These are phyloP conservation scores for Trypanosomatidae sp. DNA, from an alignment of 208 protist genomes.

Conservation along the genomic window DNA sequence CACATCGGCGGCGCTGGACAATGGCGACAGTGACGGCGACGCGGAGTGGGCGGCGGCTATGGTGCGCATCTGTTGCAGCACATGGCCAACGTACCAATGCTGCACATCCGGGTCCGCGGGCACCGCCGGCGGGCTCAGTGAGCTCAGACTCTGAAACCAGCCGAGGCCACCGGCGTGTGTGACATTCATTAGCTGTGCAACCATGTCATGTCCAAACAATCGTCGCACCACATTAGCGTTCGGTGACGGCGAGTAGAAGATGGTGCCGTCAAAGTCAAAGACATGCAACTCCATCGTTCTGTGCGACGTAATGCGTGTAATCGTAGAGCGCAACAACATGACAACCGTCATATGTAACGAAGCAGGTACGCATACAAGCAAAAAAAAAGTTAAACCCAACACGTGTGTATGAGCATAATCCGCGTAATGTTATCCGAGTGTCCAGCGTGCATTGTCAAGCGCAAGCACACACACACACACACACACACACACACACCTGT, in stretches of 20 bases:
- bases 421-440: no score
- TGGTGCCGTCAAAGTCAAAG: conserved; percentile 81
- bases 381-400: no score
- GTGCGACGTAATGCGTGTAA: no score
- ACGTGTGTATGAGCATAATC: no score
- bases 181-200: conserved; percentile 16
- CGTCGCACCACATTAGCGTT: conserved; percentile 4
- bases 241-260: conserved; percentile 58
- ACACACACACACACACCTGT: no score
- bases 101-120: conserved; percentile 16
- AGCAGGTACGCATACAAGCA: no score
- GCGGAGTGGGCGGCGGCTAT: background rate
- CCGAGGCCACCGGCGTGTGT: conserved; percentile 48
- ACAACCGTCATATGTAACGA: no score
- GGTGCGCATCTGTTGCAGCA: conserved; percentile 11
- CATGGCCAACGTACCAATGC: conserved; percentile 11
- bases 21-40: no score
- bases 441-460: no score
- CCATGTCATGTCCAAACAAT: background rate
- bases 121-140: conserved; percentile 51
- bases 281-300: conserved; percentile 55
- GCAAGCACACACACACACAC: no score
- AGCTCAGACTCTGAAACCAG: conserved; percentile 66
- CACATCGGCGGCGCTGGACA: no score
- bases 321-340: no score